Evolutionary conservation across 345 rosid genomes (phyloP).

Genomic region (Xanthoceras sorbifolium): DNA sequence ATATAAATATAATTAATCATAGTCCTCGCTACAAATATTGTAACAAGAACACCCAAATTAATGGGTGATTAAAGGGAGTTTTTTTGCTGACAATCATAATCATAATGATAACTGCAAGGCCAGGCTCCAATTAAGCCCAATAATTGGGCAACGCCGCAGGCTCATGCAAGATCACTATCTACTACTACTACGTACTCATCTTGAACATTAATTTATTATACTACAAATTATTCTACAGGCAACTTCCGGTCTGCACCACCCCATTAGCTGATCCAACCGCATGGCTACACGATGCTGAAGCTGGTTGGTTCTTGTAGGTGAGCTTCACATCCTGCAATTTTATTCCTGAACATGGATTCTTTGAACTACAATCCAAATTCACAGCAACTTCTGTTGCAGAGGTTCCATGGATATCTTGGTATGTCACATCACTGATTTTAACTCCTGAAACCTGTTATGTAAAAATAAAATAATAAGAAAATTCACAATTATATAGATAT

Average conservation of each 20-base stretch:
- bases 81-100: background rate
- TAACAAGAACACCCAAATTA: background rate
- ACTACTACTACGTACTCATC: too few species aligned
- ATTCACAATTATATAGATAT: too few species aligned
- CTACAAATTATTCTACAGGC: too few species aligned
- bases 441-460: too few species aligned
- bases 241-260: constrained; percentile 34
- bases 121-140: constrained; percentile 23
- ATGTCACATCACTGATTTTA: constrained; percentile 56
- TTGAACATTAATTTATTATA: too few species aligned
- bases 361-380: constrained; percentile 61
- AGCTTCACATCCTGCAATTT: constrained; percentile 52
- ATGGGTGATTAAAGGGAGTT: background rate
- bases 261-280: constrained; percentile 40
- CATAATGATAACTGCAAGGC: background rate
- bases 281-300: constrained; percentile 38
- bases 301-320: constrained; percentile 42
- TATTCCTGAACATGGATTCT: constrained; percentile 54
- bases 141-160: constrained; percentile 26
- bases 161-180: constrained; percentile 14
- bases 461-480: too few species aligned
- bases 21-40: background rate
- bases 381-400: constrained; percentile 63
- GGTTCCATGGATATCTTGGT: constrained; percentile 59
- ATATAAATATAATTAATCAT: background rate